Evolutionary conservation across 805 yeast species (phyloP).

Genomic region (Saturnispora silvae): DNA sequence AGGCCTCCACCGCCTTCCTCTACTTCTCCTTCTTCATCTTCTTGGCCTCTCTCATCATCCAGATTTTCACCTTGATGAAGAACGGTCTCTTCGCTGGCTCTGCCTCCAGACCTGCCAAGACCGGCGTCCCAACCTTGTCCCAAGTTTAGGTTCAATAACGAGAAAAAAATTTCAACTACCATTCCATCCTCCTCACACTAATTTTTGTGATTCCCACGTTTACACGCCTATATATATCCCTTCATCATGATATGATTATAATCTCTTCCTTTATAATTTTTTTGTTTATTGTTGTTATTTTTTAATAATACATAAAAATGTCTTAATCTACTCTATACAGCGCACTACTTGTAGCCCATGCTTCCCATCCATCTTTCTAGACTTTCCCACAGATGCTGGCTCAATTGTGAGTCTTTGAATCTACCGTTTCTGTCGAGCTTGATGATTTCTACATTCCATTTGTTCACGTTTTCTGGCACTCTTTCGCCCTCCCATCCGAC

Average conservation of each 20-base stretch:
- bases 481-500: slow-evolving; percentile 69
- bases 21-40: slow-evolving; percentile 76
- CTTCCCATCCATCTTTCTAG: slow-evolving; percentile 63
- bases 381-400: slow-evolving; percentile 75
- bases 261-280: too few relatives aligned
- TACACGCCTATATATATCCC: too few relatives aligned
- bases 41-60: slow-evolving; percentile 49
- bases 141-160: slow-evolving; percentile 53
- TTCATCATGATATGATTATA: too few relatives aligned
- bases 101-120: slow-evolving; percentile 46
- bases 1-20: slow-evolving; percentile 71
- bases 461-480: slow-evolving; percentile 60
- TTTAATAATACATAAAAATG: too few relatives aligned
- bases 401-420: slow-evolving; percentile 81
- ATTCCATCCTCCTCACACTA: too few relatives aligned
- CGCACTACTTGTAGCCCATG: slow-evolving; percentile 48
- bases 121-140: slow-evolving; percentile 84
- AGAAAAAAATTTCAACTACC: too few relatives aligned
- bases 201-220: too few relatives aligned
- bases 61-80: slow-evolving; percentile 39
- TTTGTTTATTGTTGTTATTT: too few relatives aligned
- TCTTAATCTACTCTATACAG: too few relatives aligned
- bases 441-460: slow-evolving; percentile 83
- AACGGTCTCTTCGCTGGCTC: slow-evolving; percentile 49
- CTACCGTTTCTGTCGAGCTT: slow-evolving; percentile 72